Conservation (phyloP, 805 yeast species). For the Ogataea minuta region DNA sequence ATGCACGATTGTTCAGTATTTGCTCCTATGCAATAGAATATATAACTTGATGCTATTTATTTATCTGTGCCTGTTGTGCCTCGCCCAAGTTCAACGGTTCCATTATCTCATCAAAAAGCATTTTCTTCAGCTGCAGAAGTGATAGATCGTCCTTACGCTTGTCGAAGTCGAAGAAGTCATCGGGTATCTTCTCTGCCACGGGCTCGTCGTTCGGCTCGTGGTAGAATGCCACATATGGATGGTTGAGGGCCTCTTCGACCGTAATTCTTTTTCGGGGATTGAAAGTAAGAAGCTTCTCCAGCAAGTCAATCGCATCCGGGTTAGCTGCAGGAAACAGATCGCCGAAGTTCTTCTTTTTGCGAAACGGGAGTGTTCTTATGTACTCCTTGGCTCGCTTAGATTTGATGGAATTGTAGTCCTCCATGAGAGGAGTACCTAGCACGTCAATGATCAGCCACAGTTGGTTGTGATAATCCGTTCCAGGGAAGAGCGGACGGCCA, state of each 20-base stretch:
- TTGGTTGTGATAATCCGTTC: constrained; percentile 71
- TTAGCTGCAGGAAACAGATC: constrained; percentile 50
- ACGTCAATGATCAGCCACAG: constrained; percentile 62
- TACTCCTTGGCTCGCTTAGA: constrained; percentile 76
- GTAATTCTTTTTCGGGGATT: constrained; percentile 81
- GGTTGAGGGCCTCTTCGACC: constrained; percentile 79
- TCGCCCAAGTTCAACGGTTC: constrained; percentile 33
- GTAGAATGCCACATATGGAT: constrained; percentile 82
- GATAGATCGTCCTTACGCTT: constrained; percentile 74
- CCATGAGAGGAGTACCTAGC: constrained; percentile 70
- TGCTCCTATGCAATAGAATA: background rate
- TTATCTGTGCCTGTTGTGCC: constrained; percentile 4
- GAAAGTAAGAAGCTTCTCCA: constrained; percentile 71
- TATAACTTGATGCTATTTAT: constrained; percentile 1
- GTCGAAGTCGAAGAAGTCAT: constrained; percentile 88
- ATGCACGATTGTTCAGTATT: too few species aligned
- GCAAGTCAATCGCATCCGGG: constrained; percentile 66
- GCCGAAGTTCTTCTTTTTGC: constrained; percentile 57
- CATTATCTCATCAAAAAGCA: constrained; percentile 83
- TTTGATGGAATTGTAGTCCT: constrained; percentile 71
- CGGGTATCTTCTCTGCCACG: constrained; percentile 74
- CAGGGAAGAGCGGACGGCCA: constrained; percentile 69
- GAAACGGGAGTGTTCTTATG: constrained; percentile 62
- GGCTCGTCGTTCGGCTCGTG: constrained; percentile 97
- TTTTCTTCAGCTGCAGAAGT: constrained; percentile 69